Evolutionary conservation across 78 protist species (phyloP), one percentile per base, ranked within the genome.

Genomic region (Tieghemostelium lacteum): DNA sequence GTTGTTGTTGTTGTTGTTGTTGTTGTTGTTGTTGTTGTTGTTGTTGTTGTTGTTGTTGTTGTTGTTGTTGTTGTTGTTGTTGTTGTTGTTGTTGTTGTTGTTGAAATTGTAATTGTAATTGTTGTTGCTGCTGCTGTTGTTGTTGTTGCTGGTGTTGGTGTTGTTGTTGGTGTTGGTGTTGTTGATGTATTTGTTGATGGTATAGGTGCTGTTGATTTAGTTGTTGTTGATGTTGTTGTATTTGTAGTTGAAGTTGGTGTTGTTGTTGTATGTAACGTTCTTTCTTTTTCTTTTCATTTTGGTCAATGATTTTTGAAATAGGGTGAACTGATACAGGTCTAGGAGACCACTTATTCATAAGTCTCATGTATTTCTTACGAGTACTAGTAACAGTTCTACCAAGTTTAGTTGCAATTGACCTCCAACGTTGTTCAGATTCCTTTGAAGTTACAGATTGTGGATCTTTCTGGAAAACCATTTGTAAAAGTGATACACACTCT

Each of bases 261-360:
- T 62, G 45, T 19, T 57, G 19, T 36, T 55, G 62, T 31, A 17
- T 52, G 17, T 49, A 31, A 6, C 45, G 49, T 20, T 40, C 33
- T 61, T 60, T 74, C 1, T 61, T 61, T 22, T 74, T 74, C n/a
- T 55, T 64, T 31, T 78, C 88, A 54, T 78, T 78, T 39, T 54
- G 64, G 16, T 78, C 88, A 52, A 78, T 78, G n/a, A 78, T 22
- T 22, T 66, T 64, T 33, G 88, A 78, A 31, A 78, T 78, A 10
- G 74, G 88, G 45, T 78, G 88, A 16, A 78, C 88, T 14, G 75
- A 78, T 17, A 39, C 71, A 19, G 88, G 88, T 54, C 88, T 54
- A 54, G 88, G 88, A 0, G 88, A 78, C 88, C 88, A 78, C 36
- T 78, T 78, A 52, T 78, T 78, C 88, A 78, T 67, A 12, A 78